These are phyloP conservation scores for Setomelanomma holmii DNA, from an alignment of 2,329 filamentous ascomycete genomes.

Conservation along the genomic window DNA sequence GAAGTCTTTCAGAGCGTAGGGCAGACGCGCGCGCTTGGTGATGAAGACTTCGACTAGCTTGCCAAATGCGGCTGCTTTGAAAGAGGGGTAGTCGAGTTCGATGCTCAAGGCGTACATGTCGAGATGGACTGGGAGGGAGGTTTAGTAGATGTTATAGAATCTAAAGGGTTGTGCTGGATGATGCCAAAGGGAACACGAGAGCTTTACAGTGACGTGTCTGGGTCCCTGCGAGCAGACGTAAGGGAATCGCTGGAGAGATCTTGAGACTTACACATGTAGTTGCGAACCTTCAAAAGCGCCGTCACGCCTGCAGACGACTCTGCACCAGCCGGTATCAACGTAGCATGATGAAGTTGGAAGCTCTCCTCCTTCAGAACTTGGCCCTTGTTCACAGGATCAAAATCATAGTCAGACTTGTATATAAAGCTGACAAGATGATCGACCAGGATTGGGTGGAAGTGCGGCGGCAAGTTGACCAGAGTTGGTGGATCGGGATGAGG, in stretches of 20 bases:
- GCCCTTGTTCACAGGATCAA: background rate
- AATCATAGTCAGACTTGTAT: constrained; percentile 18
- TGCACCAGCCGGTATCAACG: background rate
- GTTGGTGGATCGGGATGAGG: background rate
- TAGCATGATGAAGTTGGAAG: background rate
- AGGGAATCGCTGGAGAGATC: background rate
- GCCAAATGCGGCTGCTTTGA: background rate
- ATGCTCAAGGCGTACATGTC: constrained; percentile 20
- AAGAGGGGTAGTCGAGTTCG: constrained; percentile 9
- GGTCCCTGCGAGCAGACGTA: background rate
- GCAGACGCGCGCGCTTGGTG: background rate
- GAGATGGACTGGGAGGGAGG: constrained; percentile 4
- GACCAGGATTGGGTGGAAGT: constrained; percentile 7
- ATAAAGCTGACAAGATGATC: constrained; percentile 20
- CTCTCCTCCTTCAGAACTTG: background rate
- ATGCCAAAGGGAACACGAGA: too few relatives aligned
- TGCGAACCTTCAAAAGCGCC: background rate
- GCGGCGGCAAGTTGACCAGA: background rate
- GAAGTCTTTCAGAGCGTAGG: background rate
- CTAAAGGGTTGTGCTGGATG: too few relatives aligned
- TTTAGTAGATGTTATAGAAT: background rate
- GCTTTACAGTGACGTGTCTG: too few relatives aligned
- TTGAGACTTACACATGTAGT: background rate
- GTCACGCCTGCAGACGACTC: background rate
- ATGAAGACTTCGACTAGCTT: background rate